Evolutionary conservation across 371 early-diverging fungal species (phyloP).

Genomic region (Vairimorpha apis): DNA sequence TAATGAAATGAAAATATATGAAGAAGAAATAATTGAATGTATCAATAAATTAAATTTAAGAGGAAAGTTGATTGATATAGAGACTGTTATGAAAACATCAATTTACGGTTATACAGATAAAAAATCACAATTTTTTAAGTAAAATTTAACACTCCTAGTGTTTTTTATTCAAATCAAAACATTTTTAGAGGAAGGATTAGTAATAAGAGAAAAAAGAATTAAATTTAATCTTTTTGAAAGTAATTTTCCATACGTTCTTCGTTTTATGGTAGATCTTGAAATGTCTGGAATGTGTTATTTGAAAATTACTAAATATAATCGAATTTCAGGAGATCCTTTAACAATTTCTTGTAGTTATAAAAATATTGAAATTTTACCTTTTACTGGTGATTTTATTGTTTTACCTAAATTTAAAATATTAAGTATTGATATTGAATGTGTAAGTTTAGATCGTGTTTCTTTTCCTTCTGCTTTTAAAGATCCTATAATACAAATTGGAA

Average conservation of each 20-base stretch:
- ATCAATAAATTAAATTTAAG: slow-evolving; percentile 28
- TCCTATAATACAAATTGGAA: slow-evolving; percentile 99
- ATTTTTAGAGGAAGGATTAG: slow-evolving; percentile 57
- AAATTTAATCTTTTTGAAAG: slow-evolving; percentile 72
- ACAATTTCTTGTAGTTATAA: slow-evolving; percentile 70
- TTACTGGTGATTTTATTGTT: slow-evolving; percentile 79
- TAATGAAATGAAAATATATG: slow-evolving; percentile 66
- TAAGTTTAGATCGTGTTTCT: slow-evolving; percentile 77
- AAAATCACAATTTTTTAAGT: slow-evolving; percentile 61
- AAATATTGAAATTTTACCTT: slow-evolving; percentile 72
- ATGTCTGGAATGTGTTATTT: slow-evolving; percentile 77
- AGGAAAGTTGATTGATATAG: slow-evolving; percentile 62
- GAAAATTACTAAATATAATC: slow-evolving; percentile 39
- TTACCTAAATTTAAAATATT: slow-evolving; percentile 88
- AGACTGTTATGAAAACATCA: slow-evolving; percentile 68
- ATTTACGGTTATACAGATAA: slow-evolving; percentile 67
- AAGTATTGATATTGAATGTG: slow-evolving; percentile 97
- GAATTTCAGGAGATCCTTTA: slow-evolving; percentile 65
- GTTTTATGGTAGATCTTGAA: slow-evolving; percentile 92
- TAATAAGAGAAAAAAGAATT: slow-evolving; percentile 2
- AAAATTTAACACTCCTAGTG: slow-evolving; percentile 64
- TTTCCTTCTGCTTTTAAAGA: slow-evolving; percentile 87
- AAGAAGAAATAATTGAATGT: slow-evolving; percentile 24
- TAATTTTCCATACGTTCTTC: slow-evolving; percentile 75
- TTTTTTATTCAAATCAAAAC: slow-evolving; percentile 57